phyloP scores from a whole-genome alignment of 768 basidiomycete genomes.

The Termitomyces sp. region DNA sequence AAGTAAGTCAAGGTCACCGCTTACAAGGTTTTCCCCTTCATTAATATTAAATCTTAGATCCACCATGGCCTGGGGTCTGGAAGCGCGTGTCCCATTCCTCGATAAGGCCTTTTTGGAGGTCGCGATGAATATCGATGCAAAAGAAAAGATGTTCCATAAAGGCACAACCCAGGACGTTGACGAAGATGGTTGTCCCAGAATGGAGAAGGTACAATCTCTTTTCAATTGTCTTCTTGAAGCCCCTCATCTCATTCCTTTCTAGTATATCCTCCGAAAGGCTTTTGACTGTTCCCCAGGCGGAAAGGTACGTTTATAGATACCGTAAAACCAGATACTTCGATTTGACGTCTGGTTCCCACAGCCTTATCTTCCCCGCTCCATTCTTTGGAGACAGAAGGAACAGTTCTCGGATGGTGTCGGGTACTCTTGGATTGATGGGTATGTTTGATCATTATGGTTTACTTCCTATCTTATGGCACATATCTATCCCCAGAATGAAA shows the following conservation, averaged over 20 bases:
- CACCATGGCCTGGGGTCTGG: constrained; percentile 99
- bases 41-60: constrained; percentile 43
- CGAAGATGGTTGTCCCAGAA: constrained; percentile 80
- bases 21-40: not conserved
- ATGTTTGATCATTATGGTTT: constrained; percentile 14
- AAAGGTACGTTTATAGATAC: constrained; percentile 37
- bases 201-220: constrained; percentile 76
- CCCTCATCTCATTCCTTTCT: not conserved
- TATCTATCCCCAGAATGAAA: constrained; percentile 67
- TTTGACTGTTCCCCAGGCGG: constrained; percentile 84
- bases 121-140: constrained; percentile 84
- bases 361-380: constrained; percentile 91
- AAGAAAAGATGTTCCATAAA: constrained; percentile 86
- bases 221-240: not conserved
- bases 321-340: not conserved
- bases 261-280: constrained; percentile 95
- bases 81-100: constrained; percentile 97
- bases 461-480: not conserved
- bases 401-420: constrained; percentile 99
- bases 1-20: constrained; percentile 50
- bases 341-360: constrained; percentile 20
- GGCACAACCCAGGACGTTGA: constrained; percentile 70
- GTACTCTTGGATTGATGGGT: constrained; percentile 99
- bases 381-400: constrained; percentile 98
- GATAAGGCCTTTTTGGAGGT: constrained; percentile 95